phyloP scores from a whole-genome alignment of 1,139 yeast genomes.

The Petasospora rhodanensis region DNA sequence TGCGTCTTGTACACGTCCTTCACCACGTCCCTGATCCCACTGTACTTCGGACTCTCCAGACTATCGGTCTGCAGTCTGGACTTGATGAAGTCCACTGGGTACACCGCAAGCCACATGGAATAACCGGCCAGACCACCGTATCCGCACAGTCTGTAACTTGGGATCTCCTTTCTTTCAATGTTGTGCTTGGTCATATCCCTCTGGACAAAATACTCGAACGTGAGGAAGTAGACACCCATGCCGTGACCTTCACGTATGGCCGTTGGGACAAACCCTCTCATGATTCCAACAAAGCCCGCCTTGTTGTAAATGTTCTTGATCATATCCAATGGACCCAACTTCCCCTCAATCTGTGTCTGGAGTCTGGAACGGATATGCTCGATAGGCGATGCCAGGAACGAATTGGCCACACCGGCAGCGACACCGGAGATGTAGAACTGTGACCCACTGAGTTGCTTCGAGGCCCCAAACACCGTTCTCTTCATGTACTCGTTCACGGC shows the following conservation, averaged over 20 bases:
- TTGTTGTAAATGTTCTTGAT: conserved; percentile 50
- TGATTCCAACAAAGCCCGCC: conserved; percentile 59
- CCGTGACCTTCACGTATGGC: conserved; percentile 81
- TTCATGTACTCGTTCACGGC: conserved; percentile 95
- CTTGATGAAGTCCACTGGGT: conserved; percentile 84
- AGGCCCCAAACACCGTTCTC: conserved; percentile 50
- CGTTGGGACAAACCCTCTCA: conserved; percentile 78
- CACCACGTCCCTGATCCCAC: conserved; percentile 45
- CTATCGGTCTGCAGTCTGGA: conserved; percentile 84
- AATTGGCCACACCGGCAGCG: conserved; percentile 86
- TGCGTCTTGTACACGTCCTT: conserved; percentile 45
- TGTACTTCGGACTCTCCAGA: conserved; percentile 41
- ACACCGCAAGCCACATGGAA: conserved; percentile 73
- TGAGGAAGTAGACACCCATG: conserved; percentile 81
- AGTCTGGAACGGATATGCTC: conserved; percentile 89
- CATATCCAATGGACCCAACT: conserved; percentile 77
- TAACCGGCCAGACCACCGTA: conserved; percentile 88
- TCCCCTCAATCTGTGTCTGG: conserved; percentile 61
- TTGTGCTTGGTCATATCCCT: conserved; percentile 44
- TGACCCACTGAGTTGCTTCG: conserved; percentile 36
- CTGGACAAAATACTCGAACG: conserved; percentile 81
- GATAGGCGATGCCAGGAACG: conserved; percentile 83
- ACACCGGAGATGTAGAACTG: conserved; percentile 81
- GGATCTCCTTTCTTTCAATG: conserved; percentile 58
- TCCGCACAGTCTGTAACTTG: conserved; percentile 78